Percentiles rank a stretch among this genome's conserved stretches.
Evolutionary conservation across 2,329 filamentous ascomycete species (phyloP).

Genomic region (Mollisia scopiformis): DNA sequence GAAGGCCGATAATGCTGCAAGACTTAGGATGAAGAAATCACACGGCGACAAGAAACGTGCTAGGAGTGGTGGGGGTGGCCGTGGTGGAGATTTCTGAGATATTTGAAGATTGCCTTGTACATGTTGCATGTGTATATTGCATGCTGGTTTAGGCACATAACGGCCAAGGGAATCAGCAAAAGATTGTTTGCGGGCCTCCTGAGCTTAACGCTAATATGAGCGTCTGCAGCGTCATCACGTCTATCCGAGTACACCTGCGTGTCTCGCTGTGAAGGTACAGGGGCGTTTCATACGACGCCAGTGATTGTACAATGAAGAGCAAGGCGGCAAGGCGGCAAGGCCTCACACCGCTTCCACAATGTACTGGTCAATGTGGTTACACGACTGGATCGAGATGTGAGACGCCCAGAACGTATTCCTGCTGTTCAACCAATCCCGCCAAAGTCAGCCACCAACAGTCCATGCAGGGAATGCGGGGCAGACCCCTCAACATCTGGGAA

Average conservation of each 20-base stretch:
- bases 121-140: too few species aligned
- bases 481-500: background rate
- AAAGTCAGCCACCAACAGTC: background rate
- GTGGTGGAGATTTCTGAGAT: background rate
- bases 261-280: too few species aligned
- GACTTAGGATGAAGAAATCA: conserved; percentile 37
- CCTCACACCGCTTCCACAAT: too few species aligned
- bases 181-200: background rate
- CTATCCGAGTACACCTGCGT: too few species aligned
- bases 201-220: too few species aligned
- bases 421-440: background rate
- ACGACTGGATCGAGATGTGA: background rate
- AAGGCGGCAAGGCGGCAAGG: too few species aligned
- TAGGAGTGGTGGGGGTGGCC: conserved; percentile 19
- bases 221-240: too few species aligned
- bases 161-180: too few species aligned
- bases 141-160: too few species aligned
- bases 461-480: background rate
- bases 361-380: too few species aligned
- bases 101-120: background rate
- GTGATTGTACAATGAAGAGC: too few species aligned
- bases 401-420: background rate
- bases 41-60: conserved; percentile 37
- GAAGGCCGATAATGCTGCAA: conserved; percentile 32
- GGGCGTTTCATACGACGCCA: too few species aligned